These are phyloP conservation scores for Tulasnella sp. DNA, from an alignment of 768 basidiomycete genomes.

Conservation along the genomic window DNA sequence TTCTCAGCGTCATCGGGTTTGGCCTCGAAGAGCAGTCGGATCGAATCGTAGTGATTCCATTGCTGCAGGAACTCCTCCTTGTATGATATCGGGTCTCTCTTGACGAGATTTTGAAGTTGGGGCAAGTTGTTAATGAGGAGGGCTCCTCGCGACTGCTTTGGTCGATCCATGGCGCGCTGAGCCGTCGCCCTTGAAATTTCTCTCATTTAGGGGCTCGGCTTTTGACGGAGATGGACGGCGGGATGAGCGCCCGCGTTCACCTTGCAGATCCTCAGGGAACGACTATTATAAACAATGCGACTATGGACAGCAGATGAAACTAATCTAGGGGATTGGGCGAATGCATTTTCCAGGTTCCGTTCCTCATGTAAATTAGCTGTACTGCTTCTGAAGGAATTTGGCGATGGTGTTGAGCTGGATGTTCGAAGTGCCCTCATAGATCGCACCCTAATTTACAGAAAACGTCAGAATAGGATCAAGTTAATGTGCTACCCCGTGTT, in stretches of 20 bases:
- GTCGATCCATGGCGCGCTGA: constrained; percentile 28
- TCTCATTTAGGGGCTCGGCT: constrained; percentile 1
- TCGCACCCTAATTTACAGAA: constrained; percentile 58
- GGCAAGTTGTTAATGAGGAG: constrained; percentile 86
- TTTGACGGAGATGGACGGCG: neutral
- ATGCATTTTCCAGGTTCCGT: neutral
- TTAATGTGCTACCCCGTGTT: constrained; percentile 2
- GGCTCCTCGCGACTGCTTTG: constrained; percentile 49
- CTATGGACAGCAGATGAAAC: neutral
- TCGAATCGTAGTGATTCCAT: constrained; percentile 91
- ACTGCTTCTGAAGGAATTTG: constrained; percentile 81
- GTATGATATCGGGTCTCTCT: constrained; percentile 84
- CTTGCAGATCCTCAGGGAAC: neutral
- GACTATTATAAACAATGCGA: neutral
- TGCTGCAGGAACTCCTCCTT: constrained; percentile 95
- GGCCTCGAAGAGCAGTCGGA: constrained; percentile 76
- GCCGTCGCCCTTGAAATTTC: constrained; percentile 7
- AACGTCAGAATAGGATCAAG: constrained; percentile 8
- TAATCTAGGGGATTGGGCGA: neutral
- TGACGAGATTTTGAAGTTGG: constrained; percentile 94
- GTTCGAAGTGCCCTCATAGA: constrained; percentile 95
- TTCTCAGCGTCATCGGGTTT: constrained; percentile 69
- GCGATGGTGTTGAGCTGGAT: constrained; percentile 97
- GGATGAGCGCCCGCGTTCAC: too few relatives aligned
- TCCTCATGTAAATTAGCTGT: constrained; percentile 34